Base-by-base conservation (phyloP, 1,139 yeast species). In the Debaryomyces singareniensis region DNA sequence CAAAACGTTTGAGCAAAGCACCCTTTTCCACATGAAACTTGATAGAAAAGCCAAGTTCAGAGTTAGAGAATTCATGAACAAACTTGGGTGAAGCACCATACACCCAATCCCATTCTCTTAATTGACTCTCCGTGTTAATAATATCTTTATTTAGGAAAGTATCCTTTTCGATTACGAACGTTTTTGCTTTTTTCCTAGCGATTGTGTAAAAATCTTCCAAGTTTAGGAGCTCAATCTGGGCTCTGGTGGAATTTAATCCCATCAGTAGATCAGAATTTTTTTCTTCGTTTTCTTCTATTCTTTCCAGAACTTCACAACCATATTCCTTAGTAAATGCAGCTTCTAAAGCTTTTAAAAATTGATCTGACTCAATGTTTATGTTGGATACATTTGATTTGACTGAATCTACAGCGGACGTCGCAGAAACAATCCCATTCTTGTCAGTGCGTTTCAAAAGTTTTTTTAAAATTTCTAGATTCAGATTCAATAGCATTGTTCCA, bases 401-500 rank as follows among this genome's bases (percentile, higher is more conserved):
- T 20, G 95, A 84, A 20, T 71, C 75, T 1, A 89, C 85, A 1
- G 70, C 57, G 7, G 83, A 76, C 28, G 67, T 66, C 10, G 89
- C 77, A 15, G 63, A 69, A 25, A 76, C 71, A 0, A 44, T 40
- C 0, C 81, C 75, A 24, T 67, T 53, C n/a, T 55, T 47, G 2
- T 55, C 43, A 7, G 56, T 56, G 25, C 65, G 66, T 12, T 82
- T 47, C 35, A 91, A 59, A 9, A 86, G 50, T 16, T 74, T 62
- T 2, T 77, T 63, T 36, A 91, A 61, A 1, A 68, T 57, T 15
- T 66, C 68, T 18, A 93, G 57, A 29, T 77, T 63, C 35, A 94
- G 78, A 33, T 72, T 61, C 13, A 93, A 60, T 9, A 93, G 63
- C 96, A 93, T 86, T 0, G 99, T 93, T 0, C 97, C 98, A 56